A percentile compares a stretch with the other conserved stretches of the same genome.
phyloP scores from a whole-genome alignment of 2,329 filamentous ascomycete genomes.

The Neonectria magnoliae region DNA sequence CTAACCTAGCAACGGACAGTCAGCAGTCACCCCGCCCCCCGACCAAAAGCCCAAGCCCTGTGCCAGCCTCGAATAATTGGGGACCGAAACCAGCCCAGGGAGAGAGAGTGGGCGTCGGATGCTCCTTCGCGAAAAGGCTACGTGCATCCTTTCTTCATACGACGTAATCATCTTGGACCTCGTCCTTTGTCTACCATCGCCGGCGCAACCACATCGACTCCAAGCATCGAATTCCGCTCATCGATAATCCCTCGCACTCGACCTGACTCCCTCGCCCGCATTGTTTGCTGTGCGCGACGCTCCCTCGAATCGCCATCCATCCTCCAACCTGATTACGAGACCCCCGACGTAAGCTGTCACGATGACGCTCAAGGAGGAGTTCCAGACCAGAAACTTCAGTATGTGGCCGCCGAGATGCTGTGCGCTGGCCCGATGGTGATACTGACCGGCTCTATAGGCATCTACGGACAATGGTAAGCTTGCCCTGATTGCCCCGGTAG shows the following conservation, averaged over 20 bases:
- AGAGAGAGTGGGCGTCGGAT: conserved; percentile 6
- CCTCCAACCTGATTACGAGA: conserved; percentile 32
- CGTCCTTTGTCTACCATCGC: conserved; percentile 24
- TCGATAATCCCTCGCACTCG: conserved; percentile 18
- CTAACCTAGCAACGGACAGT: conserved; percentile 13
- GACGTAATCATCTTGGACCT: conserved; percentile 34
- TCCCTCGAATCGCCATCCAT: conserved; percentile 17
- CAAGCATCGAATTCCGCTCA: conserved; percentile 23
- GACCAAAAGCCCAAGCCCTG: conserved; percentile 34
- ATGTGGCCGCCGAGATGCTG: conserved; percentile 48
- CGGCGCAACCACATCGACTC: conserved; percentile 34
- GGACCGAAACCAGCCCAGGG: conserved; percentile 23
- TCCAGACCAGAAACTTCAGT: conserved; percentile 80
- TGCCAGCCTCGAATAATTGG: conserved; percentile 43
- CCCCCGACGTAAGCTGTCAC: conserved; percentile 52
- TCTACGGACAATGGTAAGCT: conserved; percentile 80
- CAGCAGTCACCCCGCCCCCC: conserved; percentile 20
- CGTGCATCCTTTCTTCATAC: conserved; percentile 44
- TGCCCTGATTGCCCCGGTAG: background rate
- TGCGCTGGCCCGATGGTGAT: conserved; percentile 11
- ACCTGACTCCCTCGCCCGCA: conserved; percentile 9
- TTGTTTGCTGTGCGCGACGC: conserved; percentile 23
- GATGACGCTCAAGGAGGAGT: conserved; percentile 78
- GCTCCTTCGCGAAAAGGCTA: conserved; percentile 45
- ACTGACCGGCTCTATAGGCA: conserved; percentile 63